Evolutionary conservation across 2,329 filamentous ascomycete genomes (phyloP), one percentile per base, ranked within the genome.

Genomic region (Chalaropsis thielavioides): DNA sequence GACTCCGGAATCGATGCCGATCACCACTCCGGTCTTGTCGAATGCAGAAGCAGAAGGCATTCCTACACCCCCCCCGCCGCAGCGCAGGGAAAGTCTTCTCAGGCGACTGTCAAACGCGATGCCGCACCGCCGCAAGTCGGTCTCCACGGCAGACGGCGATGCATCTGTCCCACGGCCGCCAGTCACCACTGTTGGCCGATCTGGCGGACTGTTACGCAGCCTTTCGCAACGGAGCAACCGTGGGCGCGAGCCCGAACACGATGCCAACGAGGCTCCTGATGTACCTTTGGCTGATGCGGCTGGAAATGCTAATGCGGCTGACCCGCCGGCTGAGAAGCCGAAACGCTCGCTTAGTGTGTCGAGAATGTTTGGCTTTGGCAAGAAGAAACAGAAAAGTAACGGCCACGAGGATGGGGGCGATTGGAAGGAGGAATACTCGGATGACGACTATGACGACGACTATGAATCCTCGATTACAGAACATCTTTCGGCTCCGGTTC

Each of bases 1-100:
- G 76, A 79, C 83, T 10, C 91, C 92, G 1, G 90, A 89, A 2
- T 78, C 77, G 41, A 95, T 89, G 0, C 91, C 91, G 13, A 83
- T 84, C 0, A 79, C 81, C 2, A 85, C 87, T 1, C 90, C 89
- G 2, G 81, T 78, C 35, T 75, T 58, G 22, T 38, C 73, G 8
- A 78, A 81, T 1, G 15, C 40, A 15, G 56, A 60, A 10, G 17
- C 46, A 19, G 75, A 78, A 58, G 74, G 78, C 67, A 78, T 80
- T 46, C 74, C 76, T 2, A 76, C 76, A 3, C 74, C 76, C 40
- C 74, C 72, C 62, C 76, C 76, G 3, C 74, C 75, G 4, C 71
- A 71, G 0, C 71, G 71, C 7, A 74, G 71, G 60, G 70, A 72
- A 44, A 44, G 65, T 58, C 49, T 69, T 2, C 71, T 82, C 40